phyloP scores from a whole-genome alignment of 2,329 filamentous ascomycete species.

The Pyrenochaeta sp. region DNA sequence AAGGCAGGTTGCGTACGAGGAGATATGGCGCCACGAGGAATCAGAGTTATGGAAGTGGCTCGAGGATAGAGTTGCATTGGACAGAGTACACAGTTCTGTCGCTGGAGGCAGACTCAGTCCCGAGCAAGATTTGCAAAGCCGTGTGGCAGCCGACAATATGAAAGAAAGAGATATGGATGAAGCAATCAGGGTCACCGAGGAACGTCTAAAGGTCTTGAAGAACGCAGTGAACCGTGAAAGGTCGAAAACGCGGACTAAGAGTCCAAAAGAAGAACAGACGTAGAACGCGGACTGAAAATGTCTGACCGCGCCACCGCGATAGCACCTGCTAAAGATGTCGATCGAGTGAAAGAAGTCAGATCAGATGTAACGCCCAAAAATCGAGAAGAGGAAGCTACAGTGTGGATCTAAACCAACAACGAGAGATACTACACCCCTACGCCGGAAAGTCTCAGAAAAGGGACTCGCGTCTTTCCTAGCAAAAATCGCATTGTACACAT shows the following conservation, averaged over 20 bases:
- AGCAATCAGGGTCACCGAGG: slow-evolving; percentile 85
- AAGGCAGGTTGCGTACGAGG: slow-evolving; percentile 84
- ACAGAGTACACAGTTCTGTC: slow-evolving; percentile 53
- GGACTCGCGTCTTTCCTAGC: not conserved
- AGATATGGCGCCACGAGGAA: slow-evolving; percentile 90
- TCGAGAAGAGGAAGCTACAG: too few species aligned
- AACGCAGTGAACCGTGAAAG: slow-evolving; percentile 63
- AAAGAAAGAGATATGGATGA: slow-evolving; percentile 77
- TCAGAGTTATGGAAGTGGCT: slow-evolving; percentile 93
- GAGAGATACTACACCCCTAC: too few species aligned
- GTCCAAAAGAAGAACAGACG: slow-evolving; percentile 29
- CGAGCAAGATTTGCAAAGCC: slow-evolving; percentile 59
- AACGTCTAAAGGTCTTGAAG: slow-evolving; percentile 80
- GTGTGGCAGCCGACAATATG: slow-evolving; percentile 64
- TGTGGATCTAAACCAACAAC: too few species aligned
- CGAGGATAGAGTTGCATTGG: slow-evolving; percentile 82
- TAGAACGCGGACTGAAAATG: not conserved
- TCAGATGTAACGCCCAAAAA: too few species aligned
- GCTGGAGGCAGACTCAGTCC: slow-evolving; percentile 31
- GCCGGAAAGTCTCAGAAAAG: not conserved
- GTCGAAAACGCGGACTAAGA: slow-evolving; percentile 27
- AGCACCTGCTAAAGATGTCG: too few species aligned
- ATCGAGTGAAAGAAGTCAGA: too few species aligned
- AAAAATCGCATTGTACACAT: not conserved
- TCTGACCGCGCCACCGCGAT: not conserved